Conservation (phyloP, 2,329 filamentous ascomycete species). For the Nigrospora osmanthi region DNA sequence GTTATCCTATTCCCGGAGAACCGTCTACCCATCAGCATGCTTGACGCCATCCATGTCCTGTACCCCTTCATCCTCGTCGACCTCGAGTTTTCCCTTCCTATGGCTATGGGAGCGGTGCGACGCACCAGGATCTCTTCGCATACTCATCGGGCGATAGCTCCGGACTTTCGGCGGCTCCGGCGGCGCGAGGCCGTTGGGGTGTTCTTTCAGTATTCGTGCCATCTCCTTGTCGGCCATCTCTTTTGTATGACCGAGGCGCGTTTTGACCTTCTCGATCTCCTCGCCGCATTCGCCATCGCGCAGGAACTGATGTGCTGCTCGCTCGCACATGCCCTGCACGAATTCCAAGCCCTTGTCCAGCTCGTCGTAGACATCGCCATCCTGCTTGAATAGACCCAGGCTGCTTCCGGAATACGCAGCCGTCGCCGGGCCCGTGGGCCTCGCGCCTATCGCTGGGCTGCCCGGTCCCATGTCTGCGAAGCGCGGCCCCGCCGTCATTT, state of each 20-base stretch:
- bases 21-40: constrained; percentile 7
- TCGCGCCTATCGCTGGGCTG: too few relatives aligned
- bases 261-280: constrained; percentile 64
- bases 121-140: constrained; percentile 36
- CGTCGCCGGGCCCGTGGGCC: background rate
- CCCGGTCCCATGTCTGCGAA: background rate
- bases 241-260: constrained; percentile 55
- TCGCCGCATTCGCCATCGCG: constrained; percentile 77
- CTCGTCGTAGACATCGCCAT: constrained; percentile 55
- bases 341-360: constrained; percentile 73
- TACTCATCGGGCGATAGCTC: constrained; percentile 43
- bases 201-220: constrained; percentile 45
- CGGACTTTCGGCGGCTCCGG: constrained; percentile 30
- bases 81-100: constrained; percentile 11
- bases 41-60: constrained; percentile 20
- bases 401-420: background rate
- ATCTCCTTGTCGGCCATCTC: constrained; percentile 53
- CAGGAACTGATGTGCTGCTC: constrained; percentile 82
- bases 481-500: background rate
- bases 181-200: constrained; percentile 21
- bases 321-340: constrained; percentile 75
- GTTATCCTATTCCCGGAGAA: too few relatives aligned
- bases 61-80: constrained; percentile 20
- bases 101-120: constrained; percentile 12
- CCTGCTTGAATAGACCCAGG: constrained; percentile 1